Percentiles rank a stretch among this genome's conserved stretches.
Evolutionary conservation across 306 rosid species (phyloP).

Genomic region (Vicia faba): DNA sequence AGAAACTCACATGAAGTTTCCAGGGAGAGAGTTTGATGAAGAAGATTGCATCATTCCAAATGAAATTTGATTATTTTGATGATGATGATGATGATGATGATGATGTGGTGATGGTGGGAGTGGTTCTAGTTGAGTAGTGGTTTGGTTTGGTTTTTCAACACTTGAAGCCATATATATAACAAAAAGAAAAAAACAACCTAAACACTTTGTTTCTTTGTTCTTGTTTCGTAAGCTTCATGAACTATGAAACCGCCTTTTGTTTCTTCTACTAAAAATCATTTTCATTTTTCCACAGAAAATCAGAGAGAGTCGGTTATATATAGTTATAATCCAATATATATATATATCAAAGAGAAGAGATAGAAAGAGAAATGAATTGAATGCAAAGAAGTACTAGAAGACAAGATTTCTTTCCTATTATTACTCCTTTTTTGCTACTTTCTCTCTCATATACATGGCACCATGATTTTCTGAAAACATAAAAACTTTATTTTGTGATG

Average conservation of each 20-base stretch:
- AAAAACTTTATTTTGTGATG: constrained; percentile 38
- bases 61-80: constrained; percentile 53
- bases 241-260: constrained; percentile 53
- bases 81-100: constrained; percentile 35
- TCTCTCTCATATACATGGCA: constrained; percentile 19
- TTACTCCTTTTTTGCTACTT: constrained; percentile 20
- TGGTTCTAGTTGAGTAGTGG: constrained; percentile 45
- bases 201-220: constrained; percentile 39
- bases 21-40: constrained; percentile 62
- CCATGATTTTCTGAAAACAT: constrained; percentile 42
- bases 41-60: constrained; percentile 78
- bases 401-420: constrained; percentile 12
- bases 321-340: neutral
- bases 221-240: constrained; percentile 48
- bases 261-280: constrained; percentile 37
- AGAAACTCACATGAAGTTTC: constrained; percentile 62
- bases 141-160: constrained; percentile 47
- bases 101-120: constrained; percentile 55
- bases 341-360: constrained; percentile 32
- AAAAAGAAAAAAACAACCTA: neutral
- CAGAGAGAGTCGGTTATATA: constrained; percentile 57
- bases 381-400: constrained; percentile 51
- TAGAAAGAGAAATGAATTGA: constrained; percentile 41
- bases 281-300: constrained; percentile 31
- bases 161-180: constrained; percentile 55